Percentiles rank a stretch among this genome's conserved stretches.
Conservation (phyloP, 2,329 filamentous ascomycete genomes). For the Lecanicillium sp. region DNA sequence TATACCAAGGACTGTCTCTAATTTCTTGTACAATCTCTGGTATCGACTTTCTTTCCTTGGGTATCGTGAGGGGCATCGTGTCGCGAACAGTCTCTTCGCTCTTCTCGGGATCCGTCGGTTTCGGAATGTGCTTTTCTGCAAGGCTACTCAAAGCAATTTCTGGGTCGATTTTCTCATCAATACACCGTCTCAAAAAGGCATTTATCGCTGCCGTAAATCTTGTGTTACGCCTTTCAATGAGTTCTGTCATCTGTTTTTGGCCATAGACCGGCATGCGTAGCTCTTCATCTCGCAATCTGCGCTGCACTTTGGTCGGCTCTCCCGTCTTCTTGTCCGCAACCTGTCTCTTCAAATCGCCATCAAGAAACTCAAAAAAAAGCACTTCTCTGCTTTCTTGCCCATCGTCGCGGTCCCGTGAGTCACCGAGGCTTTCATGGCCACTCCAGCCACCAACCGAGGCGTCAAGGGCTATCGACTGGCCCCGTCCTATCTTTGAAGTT, state of each 20-base stretch:
- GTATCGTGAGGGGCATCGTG: slow-evolving; percentile 62
- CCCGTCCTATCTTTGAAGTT: slow-evolving; percentile 33
- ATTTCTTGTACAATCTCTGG: slow-evolving; percentile 80
- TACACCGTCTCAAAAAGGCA: slow-evolving; percentile 67
- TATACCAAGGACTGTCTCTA: slow-evolving; percentile 78
- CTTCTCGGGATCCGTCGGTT: slow-evolving; percentile 36
- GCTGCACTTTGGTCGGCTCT: slow-evolving; percentile 57
- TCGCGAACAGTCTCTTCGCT: slow-evolving; percentile 24
- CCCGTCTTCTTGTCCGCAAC: slow-evolving; percentile 65
- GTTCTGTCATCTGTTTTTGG: slow-evolving; percentile 79
- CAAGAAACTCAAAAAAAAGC: slow-evolving; percentile 84
- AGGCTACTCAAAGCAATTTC: slow-evolving; percentile 54
- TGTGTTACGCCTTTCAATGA: slow-evolving; percentile 83
- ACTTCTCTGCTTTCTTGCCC: slow-evolving; percentile 50
- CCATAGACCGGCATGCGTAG: slow-evolving; percentile 88
- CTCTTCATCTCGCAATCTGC: slow-evolving; percentile 66
- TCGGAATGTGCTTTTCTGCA: slow-evolving; percentile 53
- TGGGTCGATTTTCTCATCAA: slow-evolving; percentile 56
- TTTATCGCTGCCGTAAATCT: slow-evolving; percentile 76
- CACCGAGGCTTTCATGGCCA: slow-evolving; percentile 35
- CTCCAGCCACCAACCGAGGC: slow-evolving; percentile 49
- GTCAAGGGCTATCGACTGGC: slow-evolving; percentile 42
- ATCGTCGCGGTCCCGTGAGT: slow-evolving; percentile 10
- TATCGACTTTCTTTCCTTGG: slow-evolving; percentile 69
- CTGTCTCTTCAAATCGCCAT: slow-evolving; percentile 81